Percentiles rank a stretch among this genome's conserved stretches.
Conservation (phyloP, 371 early-diverging fungal species). For the Rhizomucor pusillus region DNA sequence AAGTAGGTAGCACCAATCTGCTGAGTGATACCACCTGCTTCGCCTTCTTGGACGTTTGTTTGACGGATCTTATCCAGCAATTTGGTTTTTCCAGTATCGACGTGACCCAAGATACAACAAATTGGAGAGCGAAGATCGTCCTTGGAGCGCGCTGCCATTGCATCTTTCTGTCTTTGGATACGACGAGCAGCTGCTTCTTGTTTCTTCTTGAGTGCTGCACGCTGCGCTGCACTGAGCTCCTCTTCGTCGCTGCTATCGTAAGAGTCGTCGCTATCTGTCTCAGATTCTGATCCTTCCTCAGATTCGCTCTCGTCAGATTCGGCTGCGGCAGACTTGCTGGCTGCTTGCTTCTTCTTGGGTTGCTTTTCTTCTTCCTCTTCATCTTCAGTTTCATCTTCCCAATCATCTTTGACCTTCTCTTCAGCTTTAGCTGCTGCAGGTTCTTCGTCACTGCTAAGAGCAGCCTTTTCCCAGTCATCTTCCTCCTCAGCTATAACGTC, state of each 20-base stretch:
- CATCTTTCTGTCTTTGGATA: conserved; percentile 69
- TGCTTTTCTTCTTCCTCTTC: conserved; percentile 39
- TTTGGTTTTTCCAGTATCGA: conserved; percentile 99
- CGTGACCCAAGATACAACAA: conserved; percentile 99
- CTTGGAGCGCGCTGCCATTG: conserved; percentile 82
- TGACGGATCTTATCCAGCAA: conserved; percentile 99
- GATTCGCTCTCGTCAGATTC: conserved; percentile 52
- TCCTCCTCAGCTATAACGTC: conserved; percentile 24
- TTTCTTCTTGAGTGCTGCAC: conserved; percentile 66
- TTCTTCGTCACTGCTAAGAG: conserved; percentile 37
- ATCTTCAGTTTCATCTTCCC: conserved; percentile 60
- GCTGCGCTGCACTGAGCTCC: conserved; percentile 58
- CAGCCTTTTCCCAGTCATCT: conserved; percentile 57
- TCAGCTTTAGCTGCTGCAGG: conserved; percentile 19
- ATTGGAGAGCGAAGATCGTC: conserved; percentile 98
- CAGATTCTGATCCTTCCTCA: conserved; percentile 45
- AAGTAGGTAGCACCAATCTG: conserved; percentile 99
- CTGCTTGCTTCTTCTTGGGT: conserved; percentile 19
- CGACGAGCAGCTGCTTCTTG: conserved; percentile 82
- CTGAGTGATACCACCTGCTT: conserved; percentile 99
- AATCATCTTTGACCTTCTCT: conserved; percentile 57
- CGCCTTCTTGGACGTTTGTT: conserved; percentile 99
- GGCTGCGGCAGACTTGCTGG: conserved; percentile 21
- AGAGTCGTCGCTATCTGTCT: conserved; percentile 39
- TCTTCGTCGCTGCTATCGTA: conserved; percentile 58